These are phyloP conservation scores for Stephanodiscus triporus DNA, from an alignment of 108 stramenopile species.

Conservation along the genomic window DNA sequence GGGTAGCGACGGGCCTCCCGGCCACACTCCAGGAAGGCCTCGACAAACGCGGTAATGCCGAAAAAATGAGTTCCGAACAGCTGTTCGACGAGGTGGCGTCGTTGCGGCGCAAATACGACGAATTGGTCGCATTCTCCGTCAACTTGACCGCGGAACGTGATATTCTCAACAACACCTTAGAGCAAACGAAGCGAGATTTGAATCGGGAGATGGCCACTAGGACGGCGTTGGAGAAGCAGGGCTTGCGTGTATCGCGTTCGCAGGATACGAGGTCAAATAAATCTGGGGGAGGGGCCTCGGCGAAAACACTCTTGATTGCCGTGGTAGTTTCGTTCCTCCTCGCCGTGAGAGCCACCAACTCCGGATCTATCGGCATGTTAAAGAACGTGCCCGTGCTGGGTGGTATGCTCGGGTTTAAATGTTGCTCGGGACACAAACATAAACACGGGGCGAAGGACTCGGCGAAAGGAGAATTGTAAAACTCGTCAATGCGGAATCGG, in stretches of 20 bases:
- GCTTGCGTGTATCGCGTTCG: slow-evolving; percentile 26
- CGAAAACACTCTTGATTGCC: slow-evolving; percentile 29
- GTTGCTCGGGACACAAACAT: slow-evolving; percentile 5
- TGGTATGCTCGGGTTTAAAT: slow-evolving; percentile 40
- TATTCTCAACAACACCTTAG: slow-evolving; percentile 90
- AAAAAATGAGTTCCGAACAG: slow-evolving; percentile 81
- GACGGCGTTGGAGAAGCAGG: slow-evolving; percentile 64
- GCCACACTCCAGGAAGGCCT: slow-evolving; percentile 9
- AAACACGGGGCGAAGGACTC: neutral
- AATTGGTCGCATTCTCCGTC: slow-evolving; percentile 90
- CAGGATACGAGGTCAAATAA: slow-evolving; percentile 19
- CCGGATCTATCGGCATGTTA: slow-evolving; percentile 34
- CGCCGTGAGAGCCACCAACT: slow-evolving; percentile 45
- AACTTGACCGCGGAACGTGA: slow-evolving; percentile 94
- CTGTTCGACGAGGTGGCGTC: slow-evolving; percentile 66
- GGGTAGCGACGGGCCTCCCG: slow-evolving; percentile 6
- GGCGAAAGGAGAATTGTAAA: slow-evolving; percentile 1
- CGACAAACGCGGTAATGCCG: slow-evolving; percentile 44
- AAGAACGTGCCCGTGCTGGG: slow-evolving; percentile 43
- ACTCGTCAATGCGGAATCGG: neutral
- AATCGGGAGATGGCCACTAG: slow-evolving; percentile 79
- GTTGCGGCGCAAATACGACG: slow-evolving; percentile 92
- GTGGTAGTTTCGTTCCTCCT: slow-evolving; percentile 32
- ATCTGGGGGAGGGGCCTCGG: slow-evolving; percentile 24
- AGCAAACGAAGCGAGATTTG: slow-evolving; percentile 90